Conservation (phyloP, 1,284 basidiomycete species). For the Cryptococcus sp. region DNA sequence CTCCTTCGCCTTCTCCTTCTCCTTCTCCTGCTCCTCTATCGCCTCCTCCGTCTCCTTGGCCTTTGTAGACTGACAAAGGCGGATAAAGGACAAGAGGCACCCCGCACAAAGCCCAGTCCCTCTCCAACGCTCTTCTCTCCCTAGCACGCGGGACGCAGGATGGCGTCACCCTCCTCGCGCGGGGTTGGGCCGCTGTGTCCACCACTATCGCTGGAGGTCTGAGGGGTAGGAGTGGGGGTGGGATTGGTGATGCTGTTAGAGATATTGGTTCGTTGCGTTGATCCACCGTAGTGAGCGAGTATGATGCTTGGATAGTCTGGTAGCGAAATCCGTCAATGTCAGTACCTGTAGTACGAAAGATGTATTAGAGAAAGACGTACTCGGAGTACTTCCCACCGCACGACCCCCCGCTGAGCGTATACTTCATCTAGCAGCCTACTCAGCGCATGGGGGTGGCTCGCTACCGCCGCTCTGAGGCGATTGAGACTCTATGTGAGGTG, state of each 20-base stretch:
- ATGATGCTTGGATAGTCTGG: conserved; percentile 5
- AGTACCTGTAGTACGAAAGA: background rate
- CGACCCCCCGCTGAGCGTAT: conserved; percentile 29
- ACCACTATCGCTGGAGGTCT: conserved; percentile 9
- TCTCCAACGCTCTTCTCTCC: conserved; percentile 1
- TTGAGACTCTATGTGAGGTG: conserved; percentile 22
- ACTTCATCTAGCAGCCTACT: conserved; percentile 29
- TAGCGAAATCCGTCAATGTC: too few relatives aligned
- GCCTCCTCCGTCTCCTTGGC: too few relatives aligned
- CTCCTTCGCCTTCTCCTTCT: background rate
- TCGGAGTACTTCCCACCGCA: conserved; percentile 29
- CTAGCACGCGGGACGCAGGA: conserved; percentile 14
- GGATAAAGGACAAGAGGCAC: conserved; percentile 27
- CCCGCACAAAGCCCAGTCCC: conserved; percentile 19
- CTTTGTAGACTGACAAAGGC: too few relatives aligned
- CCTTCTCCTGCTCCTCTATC: too few relatives aligned
- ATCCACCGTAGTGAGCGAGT: background rate
- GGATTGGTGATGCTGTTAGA: conserved; percentile 3
- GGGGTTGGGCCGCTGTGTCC: conserved; percentile 2
- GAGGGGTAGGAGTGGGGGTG: conserved; percentile 24
- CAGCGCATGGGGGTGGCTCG: conserved; percentile 44
- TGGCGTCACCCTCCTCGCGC: conserved; percentile 17
- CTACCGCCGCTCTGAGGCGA: conserved; percentile 37
- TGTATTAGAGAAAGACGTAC: conserved; percentile 16
- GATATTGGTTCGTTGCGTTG: background rate